Evolutionary conservation across 2,329 filamentous ascomycete genomes (phyloP).

Genomic region (Mollisiaceae sp.): DNA sequence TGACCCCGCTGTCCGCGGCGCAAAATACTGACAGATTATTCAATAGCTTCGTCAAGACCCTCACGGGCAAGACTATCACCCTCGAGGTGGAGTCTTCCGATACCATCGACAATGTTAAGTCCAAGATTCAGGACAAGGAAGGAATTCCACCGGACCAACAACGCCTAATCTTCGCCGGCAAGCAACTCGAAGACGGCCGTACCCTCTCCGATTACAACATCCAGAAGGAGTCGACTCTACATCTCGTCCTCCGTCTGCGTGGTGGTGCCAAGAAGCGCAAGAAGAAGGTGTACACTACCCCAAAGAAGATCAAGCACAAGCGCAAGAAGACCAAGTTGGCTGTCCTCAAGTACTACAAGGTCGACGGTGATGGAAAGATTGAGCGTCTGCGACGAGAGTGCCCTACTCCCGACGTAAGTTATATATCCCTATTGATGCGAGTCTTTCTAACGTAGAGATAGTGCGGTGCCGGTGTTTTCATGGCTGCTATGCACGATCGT

Average conservation of each 20-base stretch:
- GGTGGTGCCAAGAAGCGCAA: constrained; percentile 99
- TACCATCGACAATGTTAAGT: constrained; percentile 99
- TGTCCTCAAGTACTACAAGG: constrained; percentile 99
- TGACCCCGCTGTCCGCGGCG: background rate
- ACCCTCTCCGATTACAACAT: constrained; percentile 99
- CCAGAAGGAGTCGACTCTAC: constrained; percentile 99
- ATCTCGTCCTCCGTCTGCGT: constrained; percentile 96
- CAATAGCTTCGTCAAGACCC: constrained; percentile 56
- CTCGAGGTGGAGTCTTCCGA: constrained; percentile 99
- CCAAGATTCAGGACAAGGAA: constrained; percentile 99
- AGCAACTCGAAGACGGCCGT: constrained; percentile 99
- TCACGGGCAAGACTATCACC: constrained; percentile 99
- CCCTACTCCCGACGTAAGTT: constrained; percentile 83
- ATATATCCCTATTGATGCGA: background rate
- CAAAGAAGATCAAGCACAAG: constrained; percentile 99
- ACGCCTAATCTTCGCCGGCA: constrained; percentile 99
- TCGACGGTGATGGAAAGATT: constrained; percentile 99
- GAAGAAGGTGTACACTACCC: constrained; percentile 99
- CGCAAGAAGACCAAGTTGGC: constrained; percentile 99
- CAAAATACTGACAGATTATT: background rate
- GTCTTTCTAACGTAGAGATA: constrained; percentile 51
- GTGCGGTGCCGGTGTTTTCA: constrained; percentile 99
- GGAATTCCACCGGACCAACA: constrained; percentile 99
- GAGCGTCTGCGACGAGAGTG: constrained; percentile 99
- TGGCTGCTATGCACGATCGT: constrained; percentile 99